phyloP scores from a whole-genome alignment of 2,329 filamentous ascomycete genomes.

The Triangularia setosa region DNA sequence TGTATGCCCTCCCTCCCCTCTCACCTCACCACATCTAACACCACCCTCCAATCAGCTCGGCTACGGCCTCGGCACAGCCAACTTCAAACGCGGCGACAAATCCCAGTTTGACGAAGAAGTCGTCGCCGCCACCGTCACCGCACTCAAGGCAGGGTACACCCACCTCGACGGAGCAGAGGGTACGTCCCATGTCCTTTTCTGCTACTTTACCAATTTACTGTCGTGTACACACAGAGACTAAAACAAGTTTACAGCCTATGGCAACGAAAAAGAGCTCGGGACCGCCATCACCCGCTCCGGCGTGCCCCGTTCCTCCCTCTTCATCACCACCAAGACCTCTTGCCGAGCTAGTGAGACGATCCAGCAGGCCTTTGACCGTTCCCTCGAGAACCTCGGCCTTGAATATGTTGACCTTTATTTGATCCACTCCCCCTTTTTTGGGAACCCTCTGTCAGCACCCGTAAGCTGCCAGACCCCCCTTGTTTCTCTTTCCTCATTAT shows the following conservation, averaged over 20 bases:
- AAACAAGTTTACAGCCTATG: conserved; percentile 43
- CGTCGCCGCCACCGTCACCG: conserved; percentile 50
- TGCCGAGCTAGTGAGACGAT: conserved; percentile 35
- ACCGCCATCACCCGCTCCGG: conserved; percentile 64
- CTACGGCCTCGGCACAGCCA: conserved; percentile 69
- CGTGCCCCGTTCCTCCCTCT: conserved; percentile 64
- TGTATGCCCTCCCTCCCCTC: conserved; percentile 39
- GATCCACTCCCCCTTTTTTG: conserved; percentile 55
- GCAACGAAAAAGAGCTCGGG: conserved; percentile 67
- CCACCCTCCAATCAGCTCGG: conserved; percentile 49
- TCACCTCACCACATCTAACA: not conserved
- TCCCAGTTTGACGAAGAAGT: conserved; percentile 53
- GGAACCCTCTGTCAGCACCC: conserved; percentile 34
- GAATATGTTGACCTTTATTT: conserved; percentile 72
- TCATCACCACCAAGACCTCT: conserved; percentile 59
- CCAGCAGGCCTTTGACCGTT: conserved; percentile 51
- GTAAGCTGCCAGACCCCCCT: no score
- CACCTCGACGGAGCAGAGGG: conserved; percentile 71
- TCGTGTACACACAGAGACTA: no score
- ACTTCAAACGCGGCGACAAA: conserved; percentile 50
- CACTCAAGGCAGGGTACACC: conserved; percentile 65
- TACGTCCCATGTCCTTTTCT: no score
- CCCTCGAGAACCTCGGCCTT: conserved; percentile 61
- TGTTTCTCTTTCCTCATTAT: no score
- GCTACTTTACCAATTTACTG: no score